Base-by-base conservation (phyloP, 148 eudicot genomes). In the Fallopia convolvulus region DNA sequence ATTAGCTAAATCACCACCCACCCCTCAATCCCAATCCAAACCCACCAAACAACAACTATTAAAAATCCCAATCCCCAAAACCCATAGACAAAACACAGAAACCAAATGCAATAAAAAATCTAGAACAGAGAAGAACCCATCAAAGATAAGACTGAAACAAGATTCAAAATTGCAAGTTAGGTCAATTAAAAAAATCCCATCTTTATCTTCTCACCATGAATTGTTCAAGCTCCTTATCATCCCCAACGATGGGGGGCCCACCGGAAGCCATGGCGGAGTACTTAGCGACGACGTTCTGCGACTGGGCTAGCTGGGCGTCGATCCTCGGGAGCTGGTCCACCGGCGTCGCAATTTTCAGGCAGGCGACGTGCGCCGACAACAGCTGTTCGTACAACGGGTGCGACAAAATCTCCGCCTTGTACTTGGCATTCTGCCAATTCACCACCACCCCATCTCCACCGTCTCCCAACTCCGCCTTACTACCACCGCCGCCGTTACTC, bases 311-410 rank as follows among this genome's bases (percentile, higher is more conserved):
- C 89, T 93, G 98, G 10, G 93, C 96, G 26, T 91, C 96, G 78
- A 93, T 93, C 80, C 96, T 85, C 23, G 89, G 92, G 77, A 93
- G 79, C 89, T 93, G 98, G 83, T 93, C 98, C 58, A 93, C 93
- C 65, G 96, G 98, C 33, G 96, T 93, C 0, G 98, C 93, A 7
- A 91, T 87, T 15, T 91, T 77, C 61, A 93, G 75, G 77, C 97
- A 93, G 55, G 92, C 86, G 20, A 90, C 97, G 53, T 90, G 97
- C 18, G 97, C 97, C 79, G 92, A 80, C 79, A 93, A 42, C 58
- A 93, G 77, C 85, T 93, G 97, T 70, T 93, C 95, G 76, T 89
- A 93, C 77, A 93, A 47, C 32, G 97, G 97, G 78, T 93, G 95
- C 30, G 76, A 48, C 48, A 90, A 26, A 15, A 93, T 74, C 60